These are phyloP conservation scores for Isatis lusitanica DNA, from an alignment of 441 rosid species.

Conservation along the genomic window DNA sequence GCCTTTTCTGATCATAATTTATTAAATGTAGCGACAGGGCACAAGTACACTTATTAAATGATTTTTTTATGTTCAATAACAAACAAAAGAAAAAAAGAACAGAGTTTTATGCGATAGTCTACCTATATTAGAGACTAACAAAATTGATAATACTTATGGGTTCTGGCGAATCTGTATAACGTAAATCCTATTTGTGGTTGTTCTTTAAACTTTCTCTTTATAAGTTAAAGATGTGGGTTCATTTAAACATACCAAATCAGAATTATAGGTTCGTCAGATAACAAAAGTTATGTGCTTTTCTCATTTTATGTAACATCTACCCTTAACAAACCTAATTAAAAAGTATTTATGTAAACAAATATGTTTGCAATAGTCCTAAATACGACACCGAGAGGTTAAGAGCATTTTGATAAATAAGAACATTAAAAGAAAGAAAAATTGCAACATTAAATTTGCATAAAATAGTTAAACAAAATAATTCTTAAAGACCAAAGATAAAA, in stretches of 20 bases:
- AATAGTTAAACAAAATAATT: background rate
- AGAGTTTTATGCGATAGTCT: background rate
- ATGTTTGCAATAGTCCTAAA: background rate
- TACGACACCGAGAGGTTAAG: background rate
- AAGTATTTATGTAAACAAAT: background rate
- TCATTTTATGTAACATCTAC: background rate
- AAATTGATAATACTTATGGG: background rate
- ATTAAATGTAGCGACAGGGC: background rate
- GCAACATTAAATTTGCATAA: background rate
- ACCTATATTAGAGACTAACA: background rate
- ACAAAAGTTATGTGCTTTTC: background rate
- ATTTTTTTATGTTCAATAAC: background rate
- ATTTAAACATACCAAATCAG: background rate
- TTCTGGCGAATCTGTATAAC: background rate
- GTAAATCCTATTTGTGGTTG: background rate
- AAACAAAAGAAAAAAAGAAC: background rate
- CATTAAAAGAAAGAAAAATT: background rate
- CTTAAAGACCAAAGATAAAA: background rate
- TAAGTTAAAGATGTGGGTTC: background rate
- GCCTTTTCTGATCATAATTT: background rate
- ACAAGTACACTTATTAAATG: background rate
- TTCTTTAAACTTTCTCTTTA: background rate
- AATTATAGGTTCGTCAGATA: background rate
- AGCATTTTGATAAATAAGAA: background rate
- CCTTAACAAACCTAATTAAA: background rate